A percentile compares a stretch with the other conserved stretches of the same genome.
Conservation (phyloP, 306 rosid species). For the Casuarina cunninghamiana region DNA sequence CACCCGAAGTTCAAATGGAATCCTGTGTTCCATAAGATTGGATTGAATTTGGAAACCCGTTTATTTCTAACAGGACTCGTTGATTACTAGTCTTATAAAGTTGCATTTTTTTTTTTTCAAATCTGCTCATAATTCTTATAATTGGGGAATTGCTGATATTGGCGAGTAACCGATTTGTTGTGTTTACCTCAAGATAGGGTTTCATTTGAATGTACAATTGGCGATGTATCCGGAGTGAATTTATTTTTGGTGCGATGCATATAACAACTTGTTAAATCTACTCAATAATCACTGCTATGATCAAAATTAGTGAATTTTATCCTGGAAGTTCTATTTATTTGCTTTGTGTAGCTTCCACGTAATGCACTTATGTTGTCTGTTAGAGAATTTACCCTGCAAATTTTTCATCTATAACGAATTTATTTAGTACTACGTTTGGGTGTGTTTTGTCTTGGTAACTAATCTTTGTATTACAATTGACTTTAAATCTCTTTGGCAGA, state of each 20-base stretch:
- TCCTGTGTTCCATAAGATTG: not conserved
- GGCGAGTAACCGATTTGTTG: not conserved
- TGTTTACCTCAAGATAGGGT: too few relatives aligned
- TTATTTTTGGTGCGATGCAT: not conserved
- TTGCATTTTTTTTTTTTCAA: not conserved
- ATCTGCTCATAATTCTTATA: not conserved
- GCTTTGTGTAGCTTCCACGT: not conserved
- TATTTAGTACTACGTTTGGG: not conserved
- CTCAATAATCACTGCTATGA: not conserved
- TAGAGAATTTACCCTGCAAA: not conserved
- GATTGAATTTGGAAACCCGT: not conserved
- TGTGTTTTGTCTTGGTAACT: not conserved
- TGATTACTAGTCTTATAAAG: not conserved
- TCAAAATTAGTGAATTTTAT: not conserved
- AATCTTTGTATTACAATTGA: not conserved
- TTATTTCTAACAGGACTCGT: not conserved
- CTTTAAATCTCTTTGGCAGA: constrained; percentile 45
- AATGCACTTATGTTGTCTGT: not conserved
- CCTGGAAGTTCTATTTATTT: not conserved
- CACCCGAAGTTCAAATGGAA: not conserved
- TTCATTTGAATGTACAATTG: not conserved
- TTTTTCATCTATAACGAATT: not conserved
- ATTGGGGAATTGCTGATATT: not conserved
- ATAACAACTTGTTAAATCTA: not conserved
- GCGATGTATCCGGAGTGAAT: not conserved